phyloP scores from a whole-genome alignment of 768 basidiomycete species.

The Termitomyces titanicus region DNA sequence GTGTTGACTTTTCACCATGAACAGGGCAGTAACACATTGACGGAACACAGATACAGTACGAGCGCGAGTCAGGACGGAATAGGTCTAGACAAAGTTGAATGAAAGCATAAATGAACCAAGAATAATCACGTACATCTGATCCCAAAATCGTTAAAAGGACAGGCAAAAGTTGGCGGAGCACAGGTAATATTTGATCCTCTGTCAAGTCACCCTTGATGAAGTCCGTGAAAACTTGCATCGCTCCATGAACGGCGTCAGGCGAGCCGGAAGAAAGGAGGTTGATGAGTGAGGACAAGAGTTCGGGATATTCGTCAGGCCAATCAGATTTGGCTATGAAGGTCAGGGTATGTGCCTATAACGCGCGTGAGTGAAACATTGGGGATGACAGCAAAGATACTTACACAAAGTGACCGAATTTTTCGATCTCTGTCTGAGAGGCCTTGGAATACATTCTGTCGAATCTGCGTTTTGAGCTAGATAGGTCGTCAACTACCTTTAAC shows the following conservation, averaged over 20 bases:
- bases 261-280: slow-evolving; percentile 70
- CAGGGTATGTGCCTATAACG: slow-evolving; percentile 72
- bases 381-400: slow-evolving; percentile 34
- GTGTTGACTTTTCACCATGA: slow-evolving; percentile 94
- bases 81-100: slow-evolving; percentile 35
- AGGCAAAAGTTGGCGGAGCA: slow-evolving; percentile 86
- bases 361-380: neutral
- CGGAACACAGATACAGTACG: slow-evolving; percentile 85
- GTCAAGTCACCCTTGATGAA: slow-evolving; percentile 91
- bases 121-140: slow-evolving; percentile 50
- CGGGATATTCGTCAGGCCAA: slow-evolving; percentile 97
- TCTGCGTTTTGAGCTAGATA: slow-evolving; percentile 68
- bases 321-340: slow-evolving; percentile 89
- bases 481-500: slow-evolving; percentile 4
- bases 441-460: slow-evolving; percentile 73
- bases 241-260: slow-evolving; percentile 82
- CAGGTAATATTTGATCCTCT: slow-evolving; percentile 92
- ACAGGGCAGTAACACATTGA: slow-evolving; percentile 84
- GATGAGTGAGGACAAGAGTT: slow-evolving; percentile 76
- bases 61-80: slow-evolving; percentile 79
- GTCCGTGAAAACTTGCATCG: slow-evolving; percentile 94
- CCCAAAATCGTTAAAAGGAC: slow-evolving; percentile 80
- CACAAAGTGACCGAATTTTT: slow-evolving; percentile 83
- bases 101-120: neutral
- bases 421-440: slow-evolving; percentile 82